These are phyloP conservation scores for Pseudopediastrum boryanum DNA, from an alignment of 139 green algal genomes.

Conservation along the genomic window DNA sequence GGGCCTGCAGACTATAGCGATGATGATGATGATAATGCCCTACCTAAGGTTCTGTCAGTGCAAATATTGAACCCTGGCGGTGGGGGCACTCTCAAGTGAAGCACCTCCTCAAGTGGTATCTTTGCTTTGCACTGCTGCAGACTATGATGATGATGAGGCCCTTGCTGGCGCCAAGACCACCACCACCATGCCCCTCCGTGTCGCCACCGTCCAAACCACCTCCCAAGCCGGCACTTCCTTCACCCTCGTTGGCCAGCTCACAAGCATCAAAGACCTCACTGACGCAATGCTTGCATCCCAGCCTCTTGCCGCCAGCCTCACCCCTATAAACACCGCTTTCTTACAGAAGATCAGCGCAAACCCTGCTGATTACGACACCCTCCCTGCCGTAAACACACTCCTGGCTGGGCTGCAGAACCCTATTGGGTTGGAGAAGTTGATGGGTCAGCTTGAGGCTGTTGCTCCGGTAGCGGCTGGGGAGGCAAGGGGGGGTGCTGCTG, in stretches of 20 bases:
- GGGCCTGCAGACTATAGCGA: too few relatives aligned
- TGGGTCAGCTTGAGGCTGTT: too few relatives aligned
- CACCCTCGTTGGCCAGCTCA: constrained; percentile 13
- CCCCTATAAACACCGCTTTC: too few relatives aligned
- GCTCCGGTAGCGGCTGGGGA: too few relatives aligned
- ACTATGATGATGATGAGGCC: neutral
- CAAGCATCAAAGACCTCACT: neutral
- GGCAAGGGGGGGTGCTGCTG: too few relatives aligned
- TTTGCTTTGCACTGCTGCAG: neutral
- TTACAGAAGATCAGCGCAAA: too few relatives aligned
- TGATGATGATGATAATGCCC: too few relatives aligned
- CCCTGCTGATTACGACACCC: too few relatives aligned
- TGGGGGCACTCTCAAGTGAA: neutral
- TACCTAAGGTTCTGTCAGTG: neutral
- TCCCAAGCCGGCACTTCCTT: neutral
- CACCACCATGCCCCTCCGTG: neutral
- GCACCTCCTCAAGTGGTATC: neutral
- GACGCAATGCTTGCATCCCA: neutral
- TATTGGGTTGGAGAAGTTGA: too few relatives aligned
- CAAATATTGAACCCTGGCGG: neutral
- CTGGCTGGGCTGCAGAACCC: too few relatives aligned
- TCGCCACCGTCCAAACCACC: constrained; percentile 2
- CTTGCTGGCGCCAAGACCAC: neutral
- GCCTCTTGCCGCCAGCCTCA: too few relatives aligned
- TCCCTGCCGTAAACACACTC: too few relatives aligned